phyloP scores from a whole-genome alignment of 1,284 basidiomycete genomes.

The Rhodotorula sp. region DNA sequence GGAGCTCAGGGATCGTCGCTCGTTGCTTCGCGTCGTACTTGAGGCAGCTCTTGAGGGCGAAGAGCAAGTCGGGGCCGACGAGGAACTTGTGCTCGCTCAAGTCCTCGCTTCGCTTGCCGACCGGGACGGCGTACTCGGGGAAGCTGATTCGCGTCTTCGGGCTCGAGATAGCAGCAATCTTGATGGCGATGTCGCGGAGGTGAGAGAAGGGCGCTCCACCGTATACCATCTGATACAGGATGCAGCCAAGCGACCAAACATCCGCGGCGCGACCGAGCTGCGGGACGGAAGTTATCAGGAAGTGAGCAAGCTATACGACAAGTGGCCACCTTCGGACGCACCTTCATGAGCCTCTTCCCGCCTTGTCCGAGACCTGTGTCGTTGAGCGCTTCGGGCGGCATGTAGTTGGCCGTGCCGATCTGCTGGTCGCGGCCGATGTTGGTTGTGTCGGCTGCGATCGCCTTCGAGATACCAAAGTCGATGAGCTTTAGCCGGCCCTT shows the following conservation, averaged over 20 bases:
- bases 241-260: conserved; percentile 96
- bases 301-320: not conserved
- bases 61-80: conserved; percentile 68
- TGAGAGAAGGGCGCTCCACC: conserved; percentile 87
- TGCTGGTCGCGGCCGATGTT: conserved; percentile 93
- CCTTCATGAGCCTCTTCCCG: conserved; percentile 45
- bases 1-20: conserved; percentile 69
- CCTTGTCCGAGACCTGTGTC: conserved; percentile 42
- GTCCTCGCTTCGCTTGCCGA: conserved; percentile 58
- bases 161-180: conserved; percentile 85
- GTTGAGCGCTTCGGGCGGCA: conserved; percentile 78
- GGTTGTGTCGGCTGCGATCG: conserved; percentile 93
- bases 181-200: conserved; percentile 77
- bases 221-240: conserved; percentile 94
- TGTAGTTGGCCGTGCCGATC: conserved; percentile 92
- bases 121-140: conserved; percentile 63
- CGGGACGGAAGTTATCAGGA: too few species aligned
- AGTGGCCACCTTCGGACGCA: conserved; percentile 9
- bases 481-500: conserved; percentile 90
- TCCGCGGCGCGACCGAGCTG: conserved; percentile 66
- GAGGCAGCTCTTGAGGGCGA: conserved; percentile 72
- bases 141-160: conserved; percentile 68
- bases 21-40: conserved; percentile 70
- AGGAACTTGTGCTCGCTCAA: conserved; percentile 63
- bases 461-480: conserved; percentile 95